Percentiles rank a stretch among this genome's conserved stretches.
phyloP scores from a whole-genome alignment of 129 eudicot species.

The Mikania micrantha region DNA sequence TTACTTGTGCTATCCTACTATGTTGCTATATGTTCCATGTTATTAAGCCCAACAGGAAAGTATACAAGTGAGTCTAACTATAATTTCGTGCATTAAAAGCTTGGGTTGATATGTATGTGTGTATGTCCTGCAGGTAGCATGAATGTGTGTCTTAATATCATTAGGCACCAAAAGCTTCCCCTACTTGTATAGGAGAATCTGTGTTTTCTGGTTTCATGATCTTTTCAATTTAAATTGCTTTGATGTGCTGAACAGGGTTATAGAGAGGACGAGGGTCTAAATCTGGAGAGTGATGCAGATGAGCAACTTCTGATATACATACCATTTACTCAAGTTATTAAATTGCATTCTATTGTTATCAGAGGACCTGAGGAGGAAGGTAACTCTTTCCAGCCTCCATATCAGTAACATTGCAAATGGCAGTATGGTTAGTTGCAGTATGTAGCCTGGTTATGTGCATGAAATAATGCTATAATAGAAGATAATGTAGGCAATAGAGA shows the following conservation, averaged over 20 bases:
- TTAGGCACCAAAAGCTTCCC: background rate
- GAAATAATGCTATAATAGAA: background rate
- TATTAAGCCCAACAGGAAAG: background rate
- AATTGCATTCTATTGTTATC: constrained; percentile 71
- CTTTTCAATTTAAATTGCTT: background rate
- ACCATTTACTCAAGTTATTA: constrained; percentile 83
- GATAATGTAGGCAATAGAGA: background rate
- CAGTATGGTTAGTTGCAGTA: background rate
- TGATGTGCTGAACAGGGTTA: constrained; percentile 49
- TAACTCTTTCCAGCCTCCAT: constrained; percentile 8
- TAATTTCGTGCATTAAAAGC: background rate
- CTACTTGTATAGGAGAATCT: background rate
- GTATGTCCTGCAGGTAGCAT: background rate
- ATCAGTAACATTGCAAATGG: background rate
- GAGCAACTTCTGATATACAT: constrained; percentile 87
- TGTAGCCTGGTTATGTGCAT: background rate
- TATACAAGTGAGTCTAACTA: background rate
- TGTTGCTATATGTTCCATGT: background rate
- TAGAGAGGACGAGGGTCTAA: constrained; percentile 89
- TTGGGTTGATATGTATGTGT: background rate
- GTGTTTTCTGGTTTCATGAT: background rate
- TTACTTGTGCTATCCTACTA: background rate
- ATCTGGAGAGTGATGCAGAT: constrained; percentile 95
- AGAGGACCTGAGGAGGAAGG: constrained; percentile 94
- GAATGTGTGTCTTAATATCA: background rate